Percentiles rank a stretch among this genome's conserved stretches.
These are phyloP conservation scores for Cryptosporidium xiaoi DNA, from an alignment of 169 alveolate species.

Conservation along the genomic window DNA sequence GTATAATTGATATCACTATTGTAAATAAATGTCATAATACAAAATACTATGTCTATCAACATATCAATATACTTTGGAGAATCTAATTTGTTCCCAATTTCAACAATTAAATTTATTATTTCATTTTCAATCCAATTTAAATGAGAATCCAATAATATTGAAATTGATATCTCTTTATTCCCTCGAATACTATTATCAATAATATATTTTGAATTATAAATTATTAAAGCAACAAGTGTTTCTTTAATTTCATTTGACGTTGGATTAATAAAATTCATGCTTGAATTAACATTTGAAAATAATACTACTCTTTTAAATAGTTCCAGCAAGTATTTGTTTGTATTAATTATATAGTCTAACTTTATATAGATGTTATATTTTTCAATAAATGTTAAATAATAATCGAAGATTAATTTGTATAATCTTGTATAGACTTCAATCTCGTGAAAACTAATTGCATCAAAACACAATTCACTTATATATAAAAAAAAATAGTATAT, in stretches of 20 bases:
- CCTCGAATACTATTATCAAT: not conserved
- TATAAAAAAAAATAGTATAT: conserved; percentile 1
- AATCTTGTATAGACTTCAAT: not conserved
- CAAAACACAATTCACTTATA: too few species aligned
- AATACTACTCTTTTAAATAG: not conserved
- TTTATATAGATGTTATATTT: not conserved
- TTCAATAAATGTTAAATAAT: not conserved
- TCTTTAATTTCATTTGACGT: not conserved
- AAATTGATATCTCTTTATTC: too few species aligned
- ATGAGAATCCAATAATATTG: conserved; percentile 5
- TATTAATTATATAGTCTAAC: not conserved
- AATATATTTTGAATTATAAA: conserved; percentile 1
- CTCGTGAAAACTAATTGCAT: too few species aligned
- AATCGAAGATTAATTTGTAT: not conserved
- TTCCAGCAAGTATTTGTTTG: not conserved
- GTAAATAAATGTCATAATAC: not conserved
- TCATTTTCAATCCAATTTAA: conserved; percentile 46
- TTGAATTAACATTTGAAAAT: not conserved
- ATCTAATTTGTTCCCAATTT: not conserved
- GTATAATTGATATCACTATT: not conserved
- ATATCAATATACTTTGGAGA: not conserved
- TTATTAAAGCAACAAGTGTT: not conserved
- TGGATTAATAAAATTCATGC: not conserved
- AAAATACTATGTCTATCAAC: conserved; percentile 2
- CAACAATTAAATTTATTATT: not conserved